Evolutionary conservation across 2,329 filamentous ascomycete genomes (phyloP).

Genomic region (Aspergillus novoparasiticus): DNA sequence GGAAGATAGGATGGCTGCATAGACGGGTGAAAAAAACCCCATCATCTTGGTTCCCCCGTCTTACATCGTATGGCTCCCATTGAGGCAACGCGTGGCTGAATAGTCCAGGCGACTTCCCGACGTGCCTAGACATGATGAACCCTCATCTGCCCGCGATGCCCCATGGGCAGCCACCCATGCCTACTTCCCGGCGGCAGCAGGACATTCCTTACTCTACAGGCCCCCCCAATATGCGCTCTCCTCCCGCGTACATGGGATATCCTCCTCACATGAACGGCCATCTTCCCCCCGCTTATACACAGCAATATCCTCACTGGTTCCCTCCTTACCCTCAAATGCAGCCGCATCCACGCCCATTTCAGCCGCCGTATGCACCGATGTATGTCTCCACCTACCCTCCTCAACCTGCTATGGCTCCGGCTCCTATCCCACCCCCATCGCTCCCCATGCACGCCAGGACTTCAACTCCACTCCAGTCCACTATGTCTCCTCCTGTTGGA

Average conservation of each 20-base stretch:
- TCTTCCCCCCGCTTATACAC: conserved; percentile 47
- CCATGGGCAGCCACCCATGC: conserved; percentile 55
- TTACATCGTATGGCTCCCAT: conserved; percentile 43
- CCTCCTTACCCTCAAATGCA: conserved; percentile 45
- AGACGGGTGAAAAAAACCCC: conserved; percentile 26
- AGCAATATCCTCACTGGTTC: conserved; percentile 52
- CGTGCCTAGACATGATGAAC: conserved; percentile 46
- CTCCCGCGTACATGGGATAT: conserved; percentile 61
- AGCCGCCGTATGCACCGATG: conserved; percentile 45
- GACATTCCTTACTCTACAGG: conserved; percentile 47
- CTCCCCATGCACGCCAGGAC: conserved; percentile 40
- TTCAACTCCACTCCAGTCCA: conserved; percentile 39
- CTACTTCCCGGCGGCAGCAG: conserved; percentile 50
- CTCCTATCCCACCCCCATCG: conserved; percentile 38
- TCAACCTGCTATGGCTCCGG: conserved; percentile 43
- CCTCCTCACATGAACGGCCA: conserved; percentile 61
- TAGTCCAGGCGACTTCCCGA: conserved; percentile 35
- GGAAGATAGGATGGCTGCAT: conserved; percentile 40
- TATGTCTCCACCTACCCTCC: conserved; percentile 49
- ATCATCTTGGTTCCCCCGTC: conserved; percentile 24
- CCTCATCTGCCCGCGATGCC: conserved; percentile 48
- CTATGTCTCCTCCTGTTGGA: conserved; percentile 38
- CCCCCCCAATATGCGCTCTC: conserved; percentile 57
- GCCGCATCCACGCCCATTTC: conserved; percentile 43
- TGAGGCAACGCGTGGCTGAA: conserved; percentile 42